phyloP scores from a whole-genome alignment of 2,329 filamentous ascomycete genomes.

The Aspergillus piperis region DNA sequence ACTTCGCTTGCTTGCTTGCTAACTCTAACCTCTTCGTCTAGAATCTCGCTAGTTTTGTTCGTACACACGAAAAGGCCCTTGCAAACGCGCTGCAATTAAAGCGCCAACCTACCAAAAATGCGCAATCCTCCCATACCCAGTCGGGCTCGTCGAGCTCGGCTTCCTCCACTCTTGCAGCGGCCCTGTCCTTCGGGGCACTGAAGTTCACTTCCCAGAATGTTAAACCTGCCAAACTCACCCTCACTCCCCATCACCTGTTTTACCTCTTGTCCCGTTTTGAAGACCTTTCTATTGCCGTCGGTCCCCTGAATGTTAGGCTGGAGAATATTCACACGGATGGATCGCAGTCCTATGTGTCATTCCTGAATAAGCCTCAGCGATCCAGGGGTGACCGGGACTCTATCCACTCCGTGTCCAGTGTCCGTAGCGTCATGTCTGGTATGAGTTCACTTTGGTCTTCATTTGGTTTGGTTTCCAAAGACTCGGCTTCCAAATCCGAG shows the following conservation, averaged over 20 bases:
- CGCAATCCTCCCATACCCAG: slow-evolving; percentile 53
- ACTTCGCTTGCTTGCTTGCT: slow-evolving; percentile 7
- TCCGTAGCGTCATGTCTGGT: slow-evolving; percentile 94
- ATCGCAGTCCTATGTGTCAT: slow-evolving; percentile 89
- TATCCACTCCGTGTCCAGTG: slow-evolving; percentile 92
- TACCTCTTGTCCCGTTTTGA: slow-evolving; percentile 95
- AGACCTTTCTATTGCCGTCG: slow-evolving; percentile 84
- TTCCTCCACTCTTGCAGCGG: slow-evolving; percentile 72
- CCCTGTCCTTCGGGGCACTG: slow-evolving; percentile 81
- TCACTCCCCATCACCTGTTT: slow-evolving; percentile 95
- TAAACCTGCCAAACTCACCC: slow-evolving; percentile 86
- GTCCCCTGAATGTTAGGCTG: slow-evolving; percentile 92
- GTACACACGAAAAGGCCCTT: slow-evolving; percentile 93
- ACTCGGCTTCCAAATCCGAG: slow-evolving; percentile 78
- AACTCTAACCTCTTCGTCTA: slow-evolving; percentile 41
- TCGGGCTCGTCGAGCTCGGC: slow-evolving; percentile 66
- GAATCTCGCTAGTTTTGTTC: slow-evolving; percentile 95
- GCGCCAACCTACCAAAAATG: slow-evolving; percentile 69
- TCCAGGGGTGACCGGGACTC: slow-evolving; percentile 85
- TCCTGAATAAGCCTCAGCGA: slow-evolving; percentile 79
- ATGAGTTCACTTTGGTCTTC: slow-evolving; percentile 93
- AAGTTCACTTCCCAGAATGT: slow-evolving; percentile 81
- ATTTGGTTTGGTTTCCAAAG: slow-evolving; percentile 78
- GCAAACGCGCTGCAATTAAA: slow-evolving; percentile 91
- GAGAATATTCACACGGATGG: slow-evolving; percentile 91